Evolutionary conservation across 225 moss, liverwort and hornwort genomes (phyloP).

Genomic region (Sphagnum tenellum): DNA sequence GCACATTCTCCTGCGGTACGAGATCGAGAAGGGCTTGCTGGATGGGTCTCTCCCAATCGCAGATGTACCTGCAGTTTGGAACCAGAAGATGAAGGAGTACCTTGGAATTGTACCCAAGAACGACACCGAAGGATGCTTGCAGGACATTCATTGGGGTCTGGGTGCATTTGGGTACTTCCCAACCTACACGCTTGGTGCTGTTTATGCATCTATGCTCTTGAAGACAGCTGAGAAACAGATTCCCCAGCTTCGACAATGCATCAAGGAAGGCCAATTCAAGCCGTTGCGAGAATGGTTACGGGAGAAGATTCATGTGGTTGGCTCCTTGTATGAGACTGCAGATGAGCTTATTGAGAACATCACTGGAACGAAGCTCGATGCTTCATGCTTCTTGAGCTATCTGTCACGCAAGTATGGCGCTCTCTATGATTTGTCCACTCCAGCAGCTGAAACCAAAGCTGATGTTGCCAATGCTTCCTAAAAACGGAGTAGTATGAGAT

Average conservation of each 20-base stretch:
- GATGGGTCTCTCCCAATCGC: constrained; percentile 5
- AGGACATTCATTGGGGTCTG: constrained; percentile 17
- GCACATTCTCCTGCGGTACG: constrained; percentile 15
- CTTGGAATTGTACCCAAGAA: constrained; percentile 11
- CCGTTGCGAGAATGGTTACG: constrained; percentile 15
- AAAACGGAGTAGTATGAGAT: too few species aligned
- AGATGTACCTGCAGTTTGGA: constrained; percentile 11
- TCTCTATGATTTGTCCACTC: constrained; percentile 12
- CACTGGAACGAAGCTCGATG: constrained; percentile 15
- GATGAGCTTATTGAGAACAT: constrained; percentile 17
- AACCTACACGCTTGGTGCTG: constrained; percentile 18
- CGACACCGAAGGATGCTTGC: constrained; percentile 14
- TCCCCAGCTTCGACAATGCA: constrained; percentile 8
- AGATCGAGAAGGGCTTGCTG: constrained; percentile 19
- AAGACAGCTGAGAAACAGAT: constrained; percentile 12
- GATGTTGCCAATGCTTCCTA: too few species aligned
- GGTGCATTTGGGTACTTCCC: constrained; percentile 17
- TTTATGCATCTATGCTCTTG: constrained; percentile 12
- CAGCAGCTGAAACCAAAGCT: background rate
- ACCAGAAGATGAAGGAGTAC: constrained; percentile 20
- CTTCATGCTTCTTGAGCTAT: constrained; percentile 10
- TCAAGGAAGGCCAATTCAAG: constrained; percentile 13
- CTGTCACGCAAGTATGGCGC: constrained; percentile 12
- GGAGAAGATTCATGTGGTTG: constrained; percentile 12
- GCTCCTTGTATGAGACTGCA: constrained; percentile 16